Evolutionary conservation across 331 rosid species (phyloP).

Genomic region (Acacia concinna): DNA sequence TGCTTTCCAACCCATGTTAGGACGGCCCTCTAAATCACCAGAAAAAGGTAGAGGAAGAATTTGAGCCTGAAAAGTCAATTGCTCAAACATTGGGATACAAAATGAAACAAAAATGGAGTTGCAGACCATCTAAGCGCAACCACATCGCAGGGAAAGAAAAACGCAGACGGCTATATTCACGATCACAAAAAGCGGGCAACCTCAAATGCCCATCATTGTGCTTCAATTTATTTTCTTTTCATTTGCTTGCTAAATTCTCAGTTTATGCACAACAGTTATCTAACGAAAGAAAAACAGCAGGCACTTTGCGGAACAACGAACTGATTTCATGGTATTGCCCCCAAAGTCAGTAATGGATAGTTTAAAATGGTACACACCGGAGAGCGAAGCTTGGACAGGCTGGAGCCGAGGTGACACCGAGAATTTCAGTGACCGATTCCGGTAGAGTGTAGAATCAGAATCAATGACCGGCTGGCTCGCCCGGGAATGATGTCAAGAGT

Average conservation of each 20-base stretch:
- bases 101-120: background rate
- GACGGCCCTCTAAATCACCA: background rate
- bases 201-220: background rate
- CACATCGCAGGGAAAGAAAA: background rate
- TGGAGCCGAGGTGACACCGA: background rate
- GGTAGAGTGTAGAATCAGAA: background rate
- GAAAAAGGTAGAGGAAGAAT: background rate
- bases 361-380: background rate
- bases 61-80: background rate
- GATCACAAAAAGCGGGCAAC: background rate
- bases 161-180: background rate
- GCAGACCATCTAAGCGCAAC: background rate
- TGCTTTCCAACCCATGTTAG: conserved; percentile 90
- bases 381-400: background rate
- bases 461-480: background rate
- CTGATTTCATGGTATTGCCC: background rate
- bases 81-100: background rate
- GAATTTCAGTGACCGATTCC: background rate
- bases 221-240: background rate
- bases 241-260: background rate
- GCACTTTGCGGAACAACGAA: background rate
- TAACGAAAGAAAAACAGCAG: background rate
- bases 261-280: background rate
- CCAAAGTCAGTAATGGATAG: background rate
- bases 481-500: background rate